Percentiles rank a stretch among this genome's conserved stretches.
Evolutionary conservation across 2,329 filamentous ascomycete species (phyloP).

Genomic region (Arthroderma sp.): DNA sequence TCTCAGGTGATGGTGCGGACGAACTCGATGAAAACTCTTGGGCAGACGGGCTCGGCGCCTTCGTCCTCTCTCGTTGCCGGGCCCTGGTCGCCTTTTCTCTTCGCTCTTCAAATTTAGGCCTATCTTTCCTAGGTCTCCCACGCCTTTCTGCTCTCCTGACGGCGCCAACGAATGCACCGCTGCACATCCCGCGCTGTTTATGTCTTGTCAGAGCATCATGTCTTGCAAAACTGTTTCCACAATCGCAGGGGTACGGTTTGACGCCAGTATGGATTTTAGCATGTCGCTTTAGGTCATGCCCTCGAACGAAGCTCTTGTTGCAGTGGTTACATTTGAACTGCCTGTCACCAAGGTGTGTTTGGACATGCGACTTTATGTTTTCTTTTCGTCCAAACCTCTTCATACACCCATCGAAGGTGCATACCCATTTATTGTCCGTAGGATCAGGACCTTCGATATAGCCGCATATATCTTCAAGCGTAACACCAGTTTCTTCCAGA

Average conservation of each 20-base stretch:
- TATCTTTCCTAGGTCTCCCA: constrained; percentile 51
- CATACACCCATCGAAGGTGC: constrained; percentile 63
- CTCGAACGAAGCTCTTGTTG: constrained; percentile 88
- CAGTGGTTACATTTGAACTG: constrained; percentile 92
- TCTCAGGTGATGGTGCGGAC: constrained; percentile 31
- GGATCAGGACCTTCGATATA: constrained; percentile 63
- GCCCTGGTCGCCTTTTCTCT: constrained; percentile 46
- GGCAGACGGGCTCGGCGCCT: constrained; percentile 18
- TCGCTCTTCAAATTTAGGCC: constrained; percentile 48
- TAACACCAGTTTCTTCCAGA: constrained; percentile 69
- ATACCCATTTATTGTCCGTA: constrained; percentile 66
- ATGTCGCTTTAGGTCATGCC: constrained; percentile 94
- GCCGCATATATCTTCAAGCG: constrained; percentile 66
- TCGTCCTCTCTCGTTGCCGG: constrained; percentile 32
- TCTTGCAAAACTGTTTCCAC: constrained; percentile 85
- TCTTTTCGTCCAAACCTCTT: constrained; percentile 95
- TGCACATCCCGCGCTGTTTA: constrained; percentile 89
- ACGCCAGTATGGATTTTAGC: constrained; percentile 94
- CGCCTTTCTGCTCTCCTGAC: constrained; percentile 56
- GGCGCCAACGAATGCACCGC: constrained; percentile 79
- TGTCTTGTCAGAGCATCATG: constrained; percentile 93
- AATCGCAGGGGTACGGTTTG: constrained; percentile 90
- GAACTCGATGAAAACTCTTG: constrained; percentile 24
- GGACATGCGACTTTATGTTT: constrained; percentile 96
- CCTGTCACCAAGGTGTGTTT: constrained; percentile 91